Conservation (phyloP, 1,284 basidiomycete species). For the Neolentinus lepideus region DNA sequence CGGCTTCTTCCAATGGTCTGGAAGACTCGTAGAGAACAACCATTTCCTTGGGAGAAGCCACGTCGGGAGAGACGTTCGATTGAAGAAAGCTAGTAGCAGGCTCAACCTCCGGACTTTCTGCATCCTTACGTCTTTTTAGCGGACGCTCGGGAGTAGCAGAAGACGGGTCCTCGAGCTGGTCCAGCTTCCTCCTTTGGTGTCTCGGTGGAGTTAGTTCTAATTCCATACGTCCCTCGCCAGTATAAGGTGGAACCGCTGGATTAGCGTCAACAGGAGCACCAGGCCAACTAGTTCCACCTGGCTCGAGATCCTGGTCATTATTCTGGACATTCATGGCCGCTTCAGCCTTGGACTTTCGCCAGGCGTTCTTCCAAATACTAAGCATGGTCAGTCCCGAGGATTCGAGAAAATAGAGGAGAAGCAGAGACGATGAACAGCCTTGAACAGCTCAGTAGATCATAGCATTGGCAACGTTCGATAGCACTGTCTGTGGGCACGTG, state of each 20-base stretch:
- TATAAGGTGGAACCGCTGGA: not conserved
- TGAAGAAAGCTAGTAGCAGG: not conserved
- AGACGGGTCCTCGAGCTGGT: not conserved
- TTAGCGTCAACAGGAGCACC: not conserved
- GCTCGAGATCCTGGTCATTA: not conserved
- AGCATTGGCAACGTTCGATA: no score
- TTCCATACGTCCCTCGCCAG: not conserved
- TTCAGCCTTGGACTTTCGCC: constrained; percentile 23
- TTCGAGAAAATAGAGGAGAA: not conserved
- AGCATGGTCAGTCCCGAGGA: constrained; percentile 31
- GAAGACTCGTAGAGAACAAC: constrained; percentile 36
- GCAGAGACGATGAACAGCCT: not conserved
- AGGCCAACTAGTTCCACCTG: not conserved
- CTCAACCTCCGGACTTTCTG: not conserved
- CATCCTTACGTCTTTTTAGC: not conserved
- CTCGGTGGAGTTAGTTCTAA: not conserved
- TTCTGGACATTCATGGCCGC: not conserved
- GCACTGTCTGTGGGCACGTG: no score
- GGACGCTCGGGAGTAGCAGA: not conserved
- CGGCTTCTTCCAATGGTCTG: constrained; percentile 17
- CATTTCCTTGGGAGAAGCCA: constrained; percentile 28
- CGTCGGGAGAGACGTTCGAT: not conserved
- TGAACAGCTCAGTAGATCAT: not conserved
- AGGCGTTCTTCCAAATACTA: constrained; percentile 45
- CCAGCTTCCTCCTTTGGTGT: not conserved